Evolutionary conservation across 306 rosid genomes (phyloP).

Genomic region (Lotus japonicus): DNA sequence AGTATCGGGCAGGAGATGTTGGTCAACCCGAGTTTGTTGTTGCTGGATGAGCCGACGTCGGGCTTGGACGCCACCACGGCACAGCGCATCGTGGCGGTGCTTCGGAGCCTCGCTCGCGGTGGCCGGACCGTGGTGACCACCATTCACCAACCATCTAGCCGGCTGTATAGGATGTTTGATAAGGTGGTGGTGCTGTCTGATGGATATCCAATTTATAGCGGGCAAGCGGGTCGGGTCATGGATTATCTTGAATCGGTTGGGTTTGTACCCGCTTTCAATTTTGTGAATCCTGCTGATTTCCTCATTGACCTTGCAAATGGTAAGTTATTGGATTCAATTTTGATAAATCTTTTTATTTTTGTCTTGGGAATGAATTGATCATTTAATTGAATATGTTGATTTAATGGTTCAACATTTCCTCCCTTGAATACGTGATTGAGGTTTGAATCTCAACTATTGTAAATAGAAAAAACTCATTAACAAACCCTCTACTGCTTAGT

Average conservation of each 20-base stretch:
- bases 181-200: constrained; percentile 57
- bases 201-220: constrained; percentile 50
- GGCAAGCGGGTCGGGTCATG: constrained; percentile 47
- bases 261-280: constrained; percentile 42
- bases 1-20: constrained; percentile 75
- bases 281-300: constrained; percentile 67
- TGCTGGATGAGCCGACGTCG: constrained; percentile 66
- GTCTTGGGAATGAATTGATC: too few relatives aligned
- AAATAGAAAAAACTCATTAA: too few relatives aligned
- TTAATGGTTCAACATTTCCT: too few relatives aligned
- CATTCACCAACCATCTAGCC: constrained; percentile 62
- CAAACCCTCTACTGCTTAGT: too few relatives aligned
- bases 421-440: too few relatives aligned
- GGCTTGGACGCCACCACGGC: constrained; percentile 73
- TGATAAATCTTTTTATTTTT: too few relatives aligned
- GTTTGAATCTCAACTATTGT: too few relatives aligned
- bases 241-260: constrained; percentile 49
- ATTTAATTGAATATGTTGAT: too few relatives aligned
- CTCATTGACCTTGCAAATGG: constrained; percentile 72
- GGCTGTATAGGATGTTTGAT: constrained; percentile 59
- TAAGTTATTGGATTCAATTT: constrained; percentile 26
- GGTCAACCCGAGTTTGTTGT: constrained; percentile 50
- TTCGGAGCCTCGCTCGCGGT: constrained; percentile 24
- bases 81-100: constrained; percentile 37
- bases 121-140: constrained; percentile 70